A percentile compares a stretch with the other conserved stretches of the same genome.
Evolutionary conservation across 23 red algal genomes (phyloP).

Genomic region (Cyanidiococcus yangmingshanensis): DNA sequence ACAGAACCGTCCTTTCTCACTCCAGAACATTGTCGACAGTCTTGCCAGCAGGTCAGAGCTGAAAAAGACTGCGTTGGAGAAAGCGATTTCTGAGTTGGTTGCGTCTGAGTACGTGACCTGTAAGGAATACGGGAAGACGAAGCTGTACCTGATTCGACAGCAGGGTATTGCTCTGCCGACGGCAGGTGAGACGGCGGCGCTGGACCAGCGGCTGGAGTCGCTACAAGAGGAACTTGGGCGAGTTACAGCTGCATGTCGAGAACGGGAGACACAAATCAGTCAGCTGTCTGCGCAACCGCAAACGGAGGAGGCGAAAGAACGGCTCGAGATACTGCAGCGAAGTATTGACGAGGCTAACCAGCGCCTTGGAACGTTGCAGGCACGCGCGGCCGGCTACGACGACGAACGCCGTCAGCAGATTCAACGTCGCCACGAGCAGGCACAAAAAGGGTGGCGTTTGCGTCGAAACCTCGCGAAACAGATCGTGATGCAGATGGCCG

Average conservation of each 20-base stretch:
- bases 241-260: conserved; percentile 19
- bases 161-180: conserved; percentile 65
- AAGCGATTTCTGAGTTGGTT: conserved; percentile 63
- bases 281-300: conserved; percentile 14
- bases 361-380: background rate
- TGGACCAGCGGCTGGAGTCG: conserved; percentile 40
- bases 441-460: conserved; percentile 41
- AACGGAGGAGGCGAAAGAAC: conserved; percentile 23
- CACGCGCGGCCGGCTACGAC: conserved; percentile 42
- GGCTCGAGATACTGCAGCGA: background rate
- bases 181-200: conserved; percentile 29
- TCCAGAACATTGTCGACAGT: conserved; percentile 79
- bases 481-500: conserved; percentile 51
- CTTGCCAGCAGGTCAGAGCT: conserved; percentile 42
- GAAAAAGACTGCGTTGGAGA: conserved; percentile 77
- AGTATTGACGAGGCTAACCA: background rate
- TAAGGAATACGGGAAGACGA: conserved; percentile 98
- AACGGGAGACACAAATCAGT: background rate
- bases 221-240: conserved; percentile 29
- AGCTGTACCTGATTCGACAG: conserved; percentile 73
- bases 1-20: conserved; percentile 79
- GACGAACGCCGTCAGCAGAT: conserved; percentile 45
- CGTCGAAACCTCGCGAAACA: conserved; percentile 52
- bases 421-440: conserved; percentile 36
- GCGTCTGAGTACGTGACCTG: conserved; percentile 47